Evolutionary conservation across 371 early-diverging fungal species (phyloP), one percentile per base, ranked within the genome.

Genomic region (Batkoa obscura): DNA sequence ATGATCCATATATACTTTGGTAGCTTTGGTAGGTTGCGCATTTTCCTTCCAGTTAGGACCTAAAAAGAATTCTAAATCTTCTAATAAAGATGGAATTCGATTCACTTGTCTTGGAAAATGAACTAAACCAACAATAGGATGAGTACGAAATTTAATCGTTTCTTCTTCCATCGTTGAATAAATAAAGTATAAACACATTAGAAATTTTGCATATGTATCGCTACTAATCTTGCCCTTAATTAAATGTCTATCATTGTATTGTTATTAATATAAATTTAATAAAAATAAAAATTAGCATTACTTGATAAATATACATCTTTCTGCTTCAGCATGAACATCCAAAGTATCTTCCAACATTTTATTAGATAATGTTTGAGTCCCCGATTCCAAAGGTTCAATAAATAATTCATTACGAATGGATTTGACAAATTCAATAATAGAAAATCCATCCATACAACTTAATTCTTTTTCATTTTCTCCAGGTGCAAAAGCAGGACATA

Each of bases 221-320:
- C 48, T 60, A 49, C 59, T 67, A 12, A 73, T 68, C 3, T 71
- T 68, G 15, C 74, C 74, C 38, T 51, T 51, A 38, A 39, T 17
- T 30, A 51, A 39, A 30, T 37, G 4, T 30, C 34, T 36, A 2
- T 2, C n/a, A 37, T 9, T 9, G 5, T 37, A 6, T 49, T 31
- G 50, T 49, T 31, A 30, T 3, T 13, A 35, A 6, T 6, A 12
- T 33, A 41, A 4, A 31, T 2, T 8, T 8, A 9, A 6, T 31
- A 30, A 6, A 57, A 63, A n/a, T n/a, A n/a, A n/a, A n/a, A n/a
- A n/a, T n/a, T n/a, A n/a, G n/a, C n/a, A n/a, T 51, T 63, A 72
- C 79, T 69, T 75, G 61, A 74, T 68, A 56, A 78, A 78, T 36
- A 72, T 65, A 54, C 75, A 75, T 49, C 74, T 72, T 59, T 75